Conservation (phyloP, 345 rosid species). For the Eucalyptus guilfoylei region DNA sequence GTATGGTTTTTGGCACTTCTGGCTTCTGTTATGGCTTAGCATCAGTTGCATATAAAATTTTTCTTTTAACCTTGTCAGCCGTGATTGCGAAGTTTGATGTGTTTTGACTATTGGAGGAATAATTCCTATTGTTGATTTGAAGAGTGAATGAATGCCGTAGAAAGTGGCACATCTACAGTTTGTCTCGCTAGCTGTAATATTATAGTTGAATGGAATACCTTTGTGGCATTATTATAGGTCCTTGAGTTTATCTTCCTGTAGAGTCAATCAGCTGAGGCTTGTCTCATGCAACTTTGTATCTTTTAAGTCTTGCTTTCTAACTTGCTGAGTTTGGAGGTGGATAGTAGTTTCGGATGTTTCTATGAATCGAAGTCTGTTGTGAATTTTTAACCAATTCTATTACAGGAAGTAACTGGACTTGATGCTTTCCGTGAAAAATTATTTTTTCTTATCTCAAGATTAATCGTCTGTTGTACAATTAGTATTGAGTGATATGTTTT, state of each 20-base stretch:
- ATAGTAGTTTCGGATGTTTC: neutral
- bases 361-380: neutral
- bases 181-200: neutral
- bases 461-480: neutral
- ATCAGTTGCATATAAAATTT: neutral
- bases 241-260: neutral
- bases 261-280: neutral
- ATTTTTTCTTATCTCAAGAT: neutral
- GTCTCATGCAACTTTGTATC: neutral
- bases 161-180: neutral
- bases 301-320: neutral
- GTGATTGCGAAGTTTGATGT: neutral
- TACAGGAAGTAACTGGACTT: neutral
- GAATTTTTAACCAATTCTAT: neutral
- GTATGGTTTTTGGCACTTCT: neutral
- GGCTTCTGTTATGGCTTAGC: neutral
- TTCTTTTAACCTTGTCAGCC: neutral
- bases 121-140: neutral
- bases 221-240: neutral
- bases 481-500: neutral
- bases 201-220: neutral
- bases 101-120: neutral
- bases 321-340: neutral
- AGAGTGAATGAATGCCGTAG: neutral
- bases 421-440: neutral